Evolutionary conservation across 2,329 filamentous ascomycete species (phyloP).

Genomic region (Fusarium subglutinans): DNA sequence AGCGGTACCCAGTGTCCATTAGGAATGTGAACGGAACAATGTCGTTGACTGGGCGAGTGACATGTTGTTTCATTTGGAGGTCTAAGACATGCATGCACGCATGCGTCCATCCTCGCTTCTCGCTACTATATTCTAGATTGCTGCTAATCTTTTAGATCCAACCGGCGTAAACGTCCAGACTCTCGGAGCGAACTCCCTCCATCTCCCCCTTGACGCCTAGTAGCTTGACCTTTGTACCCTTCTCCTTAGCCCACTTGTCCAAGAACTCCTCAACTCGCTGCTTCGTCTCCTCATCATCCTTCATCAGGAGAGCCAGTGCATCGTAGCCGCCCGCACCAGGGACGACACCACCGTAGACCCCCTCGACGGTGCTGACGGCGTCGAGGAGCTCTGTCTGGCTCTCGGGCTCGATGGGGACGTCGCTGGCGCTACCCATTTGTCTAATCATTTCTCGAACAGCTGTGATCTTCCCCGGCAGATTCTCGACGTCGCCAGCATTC

Average conservation of each 20-base stretch:
- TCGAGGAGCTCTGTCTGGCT: conserved; percentile 88
- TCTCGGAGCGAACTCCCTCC: conserved; percentile 68
- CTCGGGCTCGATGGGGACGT: conserved; percentile 87
- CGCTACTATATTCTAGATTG: neutral
- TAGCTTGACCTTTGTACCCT: conserved; percentile 71
- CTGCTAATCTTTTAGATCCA: conserved; percentile 50
- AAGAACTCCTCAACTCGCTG: conserved; percentile 69
- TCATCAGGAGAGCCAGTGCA: conserved; percentile 82
- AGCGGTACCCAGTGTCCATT: neutral
- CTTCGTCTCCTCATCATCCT: conserved; percentile 74
- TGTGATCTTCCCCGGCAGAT: conserved; percentile 58
- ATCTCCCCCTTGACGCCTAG: conserved; percentile 77
- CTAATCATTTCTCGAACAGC: conserved; percentile 71
- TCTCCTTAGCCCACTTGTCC: conserved; percentile 68
- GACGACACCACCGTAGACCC: conserved; percentile 90
- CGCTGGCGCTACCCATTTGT: conserved; percentile 77
- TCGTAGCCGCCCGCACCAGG: conserved; percentile 95
- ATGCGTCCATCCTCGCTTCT: conserved; percentile 8
- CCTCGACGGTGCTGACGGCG: conserved; percentile 74
- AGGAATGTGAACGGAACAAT: conserved; percentile 31
- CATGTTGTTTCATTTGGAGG: conserved; percentile 20
- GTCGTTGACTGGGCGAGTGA: conserved; percentile 9
- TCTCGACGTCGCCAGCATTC: conserved; percentile 56
- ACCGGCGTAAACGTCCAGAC: conserved; percentile 53
- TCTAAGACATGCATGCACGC: conserved; percentile 23